Conservation (phyloP, 2,329 filamentous ascomycete genomes). For the Nemania serpens region DNA sequence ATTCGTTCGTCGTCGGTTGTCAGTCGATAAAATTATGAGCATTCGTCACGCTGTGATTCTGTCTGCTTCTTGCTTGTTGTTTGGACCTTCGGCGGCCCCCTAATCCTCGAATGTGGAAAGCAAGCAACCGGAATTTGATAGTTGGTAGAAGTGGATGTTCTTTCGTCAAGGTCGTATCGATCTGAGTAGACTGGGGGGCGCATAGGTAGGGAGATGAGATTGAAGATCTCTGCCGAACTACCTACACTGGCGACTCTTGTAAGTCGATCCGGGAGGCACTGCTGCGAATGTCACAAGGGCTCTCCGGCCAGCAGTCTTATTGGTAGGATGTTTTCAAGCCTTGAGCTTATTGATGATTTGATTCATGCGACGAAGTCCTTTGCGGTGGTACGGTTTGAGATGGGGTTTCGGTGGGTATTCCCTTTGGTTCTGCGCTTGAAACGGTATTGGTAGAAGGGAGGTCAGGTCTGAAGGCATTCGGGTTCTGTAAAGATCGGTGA, state of each 20-base stretch:
- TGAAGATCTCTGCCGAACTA: slow-evolving; percentile 18
- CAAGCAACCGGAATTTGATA: neutral
- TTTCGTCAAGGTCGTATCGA: slow-evolving; percentile 14
- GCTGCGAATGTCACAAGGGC: slow-evolving; percentile 15
- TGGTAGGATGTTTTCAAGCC: slow-evolving; percentile 23
- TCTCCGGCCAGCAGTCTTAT: slow-evolving; percentile 19
- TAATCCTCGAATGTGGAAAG: slow-evolving; percentile 1
- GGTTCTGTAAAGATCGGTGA: slow-evolving; percentile 39
- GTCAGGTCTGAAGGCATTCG: slow-evolving; percentile 38
- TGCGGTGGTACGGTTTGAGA: slow-evolving; percentile 11
- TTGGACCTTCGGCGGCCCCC: too few species aligned
- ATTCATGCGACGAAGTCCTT: neutral
- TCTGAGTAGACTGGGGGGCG: slow-evolving; percentile 3
- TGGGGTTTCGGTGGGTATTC: slow-evolving; percentile 14
- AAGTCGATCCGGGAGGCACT: slow-evolving; percentile 20
- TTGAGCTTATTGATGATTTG: slow-evolving; percentile 13
- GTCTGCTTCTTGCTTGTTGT: slow-evolving; percentile 10
- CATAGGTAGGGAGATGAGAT: too few species aligned
- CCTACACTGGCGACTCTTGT: slow-evolving; percentile 21
- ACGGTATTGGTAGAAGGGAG: slow-evolving; percentile 35
- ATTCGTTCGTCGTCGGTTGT: slow-evolving; percentile 25
- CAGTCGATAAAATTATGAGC: slow-evolving; percentile 16
- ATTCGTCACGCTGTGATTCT: slow-evolving; percentile 25
- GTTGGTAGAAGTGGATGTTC: neutral
- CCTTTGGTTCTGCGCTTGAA: slow-evolving; percentile 3